Evolutionary conservation across 345 rosid species (phyloP), one percentile per base, ranked within the genome.

Genomic region (Erysimum cheiranthoides): DNA sequence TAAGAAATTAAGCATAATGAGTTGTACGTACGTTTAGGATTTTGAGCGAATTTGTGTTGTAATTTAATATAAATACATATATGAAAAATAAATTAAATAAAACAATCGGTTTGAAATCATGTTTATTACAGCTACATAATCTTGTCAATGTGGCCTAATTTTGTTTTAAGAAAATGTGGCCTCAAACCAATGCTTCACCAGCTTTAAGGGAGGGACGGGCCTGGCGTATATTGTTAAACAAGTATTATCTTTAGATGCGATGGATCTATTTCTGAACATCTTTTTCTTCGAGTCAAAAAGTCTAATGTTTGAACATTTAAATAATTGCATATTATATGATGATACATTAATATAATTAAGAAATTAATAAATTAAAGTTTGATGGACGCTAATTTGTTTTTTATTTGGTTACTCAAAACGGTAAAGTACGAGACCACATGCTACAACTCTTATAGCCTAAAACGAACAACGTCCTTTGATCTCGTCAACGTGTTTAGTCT

Each of bases 211-310:
- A n/a, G n/a, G n/a, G n/a, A n/a, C n/a, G n/a, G n/a, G n/a, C n/a
- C n/a, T n/a, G n/a, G n/a, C n/a, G 5, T 13, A 39, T 14, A 62
- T 27, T 43, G 12, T 27, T 27, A 42, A 13, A 42, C 36, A 62
- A 40, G 13, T 36, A 62, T 30, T 45, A 64, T 64, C 69, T 45
- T 45, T 46, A 6, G n/a, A 45, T 45, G 68, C 54, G n/a, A 52
- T 39, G 25, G 10, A 51, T 67, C 27, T 16, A 43, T 32, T 62
- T 42, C 35, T 35, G 25, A 67, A 51, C 21, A 21, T 67, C 14
- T 13, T 66, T 50, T 2, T 49, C 32, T 12, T 53, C 2, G 12
- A 40, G 52, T 42, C 30, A 53, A 68, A 53, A 68, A 53, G 51
- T 54, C 62, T 40, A 53, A 27, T 68, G 30, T 54, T 54, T 30